Conservation (phyloP, 257 asterid species). For the Linderniella brevidens region DNA sequence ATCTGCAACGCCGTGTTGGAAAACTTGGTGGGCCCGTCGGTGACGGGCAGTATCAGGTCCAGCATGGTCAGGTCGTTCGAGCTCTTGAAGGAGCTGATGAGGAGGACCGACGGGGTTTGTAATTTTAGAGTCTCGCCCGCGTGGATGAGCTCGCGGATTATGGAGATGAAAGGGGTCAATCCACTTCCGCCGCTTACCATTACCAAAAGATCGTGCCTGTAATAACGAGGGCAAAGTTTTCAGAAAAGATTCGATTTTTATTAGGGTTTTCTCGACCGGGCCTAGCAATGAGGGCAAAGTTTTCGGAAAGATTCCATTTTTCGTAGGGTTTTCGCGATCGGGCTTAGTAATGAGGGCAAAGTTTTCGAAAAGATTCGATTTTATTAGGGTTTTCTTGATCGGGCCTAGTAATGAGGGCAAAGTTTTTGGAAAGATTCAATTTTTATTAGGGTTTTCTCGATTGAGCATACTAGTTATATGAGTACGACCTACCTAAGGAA, state of each 20-base stretch:
- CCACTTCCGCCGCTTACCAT: constrained; percentile 97
- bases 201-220: constrained; percentile 55
- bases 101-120: constrained; percentile 40
- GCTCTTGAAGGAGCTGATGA: constrained; percentile 56
- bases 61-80: constrained; percentile 47
- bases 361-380: neutral
- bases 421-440: neutral
- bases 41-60: constrained; percentile 46
- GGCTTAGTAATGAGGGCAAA: too few relatives aligned
- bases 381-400: constrained; percentile 10
- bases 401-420: constrained; percentile 21
- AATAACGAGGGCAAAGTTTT: neutral
- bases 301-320: too few relatives aligned
- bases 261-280: too few relatives aligned
- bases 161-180: constrained; percentile 75
- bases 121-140: constrained; percentile 19
- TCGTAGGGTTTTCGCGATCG: too few relatives aligned
- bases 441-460: too few relatives aligned
- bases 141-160: constrained; percentile 50
- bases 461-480: too few relatives aligned
- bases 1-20: constrained; percentile 26
- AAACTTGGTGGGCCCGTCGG: constrained; percentile 17
- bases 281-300: too few relatives aligned
- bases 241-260: neutral
- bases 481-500: constrained; percentile 70